Evolutionary conservation across 805 yeast species (phyloP).

Genomic region (Kazachstania kunashirensis): DNA sequence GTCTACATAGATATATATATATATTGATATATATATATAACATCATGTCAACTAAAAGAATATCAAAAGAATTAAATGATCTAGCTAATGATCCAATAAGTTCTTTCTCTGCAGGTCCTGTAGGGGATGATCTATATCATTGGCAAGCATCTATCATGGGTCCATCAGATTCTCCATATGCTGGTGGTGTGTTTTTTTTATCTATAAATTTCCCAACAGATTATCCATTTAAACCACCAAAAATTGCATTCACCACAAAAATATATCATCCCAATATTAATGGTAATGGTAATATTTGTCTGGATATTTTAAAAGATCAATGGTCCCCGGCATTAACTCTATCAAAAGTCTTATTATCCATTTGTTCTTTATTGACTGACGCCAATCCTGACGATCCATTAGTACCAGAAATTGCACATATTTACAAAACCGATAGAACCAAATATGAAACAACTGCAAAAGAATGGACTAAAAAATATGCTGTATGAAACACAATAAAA

Average conservation of each 20-base stretch:
- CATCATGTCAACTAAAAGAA: slow-evolving; percentile 80
- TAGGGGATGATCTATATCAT: slow-evolving; percentile 94
- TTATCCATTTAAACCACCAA: slow-evolving; percentile 98
- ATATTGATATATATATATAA: too few relatives aligned
- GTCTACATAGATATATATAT: slow-evolving; percentile 2
- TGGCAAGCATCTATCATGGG: slow-evolving; percentile 99
- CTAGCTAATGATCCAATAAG: slow-evolving; percentile 98
- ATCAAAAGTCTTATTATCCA: slow-evolving; percentile 87
- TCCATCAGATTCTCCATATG: slow-evolving; percentile 85
- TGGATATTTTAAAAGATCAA: slow-evolving; percentile 93
- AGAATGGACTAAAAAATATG: slow-evolving; percentile 98
- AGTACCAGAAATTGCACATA: slow-evolving; percentile 96
- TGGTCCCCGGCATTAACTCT: slow-evolving; percentile 99
- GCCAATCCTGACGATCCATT: slow-evolving; percentile 99
- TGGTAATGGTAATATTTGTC: slow-evolving; percentile 90
- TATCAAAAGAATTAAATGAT: slow-evolving; percentile 90
- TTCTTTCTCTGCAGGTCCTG: slow-evolving; percentile 98
- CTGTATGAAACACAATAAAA: slow-evolving; percentile 68
- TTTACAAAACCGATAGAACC: slow-evolving; percentile 86
- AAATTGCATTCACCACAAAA: slow-evolving; percentile 84
- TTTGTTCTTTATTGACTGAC: slow-evolving; percentile 91
- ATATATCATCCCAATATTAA: slow-evolving; percentile 97
- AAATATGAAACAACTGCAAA: slow-evolving; percentile 94
- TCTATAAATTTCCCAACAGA: slow-evolving; percentile 98
- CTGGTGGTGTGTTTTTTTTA: slow-evolving; percentile 91